A percentile compares a stretch with the other conserved stretches of the same genome.
These are phyloP conservation scores for Neurospora pannonica DNA, from an alignment of 495 filamentous ascomycete genomes.

Conservation along the genomic window DNA sequence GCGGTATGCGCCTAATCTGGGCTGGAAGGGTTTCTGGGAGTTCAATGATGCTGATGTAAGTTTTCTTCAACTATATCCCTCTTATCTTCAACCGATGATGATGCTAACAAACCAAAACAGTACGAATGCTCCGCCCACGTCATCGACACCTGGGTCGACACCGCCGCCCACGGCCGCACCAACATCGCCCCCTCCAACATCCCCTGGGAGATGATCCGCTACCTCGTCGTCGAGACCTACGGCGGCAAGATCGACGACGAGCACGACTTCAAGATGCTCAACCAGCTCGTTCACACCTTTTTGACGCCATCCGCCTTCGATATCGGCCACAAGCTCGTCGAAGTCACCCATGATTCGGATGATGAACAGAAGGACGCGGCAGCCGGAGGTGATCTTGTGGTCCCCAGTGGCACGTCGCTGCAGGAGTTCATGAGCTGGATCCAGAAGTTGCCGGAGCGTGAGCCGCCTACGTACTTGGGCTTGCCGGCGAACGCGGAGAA, in stretches of 20 bases:
- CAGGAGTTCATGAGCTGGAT: slow-evolving; percentile 90
- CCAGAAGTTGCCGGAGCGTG: slow-evolving; percentile 80
- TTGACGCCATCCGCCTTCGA: slow-evolving; percentile 86
- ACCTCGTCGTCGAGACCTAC: slow-evolving; percentile 86
- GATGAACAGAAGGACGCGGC: slow-evolving; percentile 17
- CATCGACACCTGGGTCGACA: slow-evolving; percentile 90
- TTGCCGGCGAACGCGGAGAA: slow-evolving; percentile 96
- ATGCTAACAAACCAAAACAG: slow-evolving; percentile 32
- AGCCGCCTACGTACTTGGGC: slow-evolving; percentile 94
- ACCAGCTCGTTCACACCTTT: slow-evolving; percentile 60
- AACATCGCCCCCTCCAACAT: slow-evolving; percentile 91
- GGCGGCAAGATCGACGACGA: slow-evolving; percentile 96
- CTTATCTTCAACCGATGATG: not conserved
- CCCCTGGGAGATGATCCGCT: slow-evolving; percentile 94
- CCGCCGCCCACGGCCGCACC: slow-evolving; percentile 67
- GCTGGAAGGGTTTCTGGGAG: slow-evolving; percentile 99
- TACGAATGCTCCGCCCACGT: slow-evolving; percentile 96
- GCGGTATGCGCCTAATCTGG: slow-evolving; percentile 87
- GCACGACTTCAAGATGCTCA: slow-evolving; percentile 68
- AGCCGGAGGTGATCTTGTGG: slow-evolving; percentile 46
- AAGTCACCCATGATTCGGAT: slow-evolving; percentile 18
- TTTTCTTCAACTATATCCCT: slow-evolving; percentile 9
- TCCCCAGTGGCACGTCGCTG: slow-evolving; percentile 71
- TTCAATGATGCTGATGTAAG: slow-evolving; percentile 99
- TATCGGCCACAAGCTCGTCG: slow-evolving; percentile 76